Evolutionary conservation across 2,329 filamentous ascomycete species (phyloP).

Genomic region (Ophiostoma sp.): DNA sequence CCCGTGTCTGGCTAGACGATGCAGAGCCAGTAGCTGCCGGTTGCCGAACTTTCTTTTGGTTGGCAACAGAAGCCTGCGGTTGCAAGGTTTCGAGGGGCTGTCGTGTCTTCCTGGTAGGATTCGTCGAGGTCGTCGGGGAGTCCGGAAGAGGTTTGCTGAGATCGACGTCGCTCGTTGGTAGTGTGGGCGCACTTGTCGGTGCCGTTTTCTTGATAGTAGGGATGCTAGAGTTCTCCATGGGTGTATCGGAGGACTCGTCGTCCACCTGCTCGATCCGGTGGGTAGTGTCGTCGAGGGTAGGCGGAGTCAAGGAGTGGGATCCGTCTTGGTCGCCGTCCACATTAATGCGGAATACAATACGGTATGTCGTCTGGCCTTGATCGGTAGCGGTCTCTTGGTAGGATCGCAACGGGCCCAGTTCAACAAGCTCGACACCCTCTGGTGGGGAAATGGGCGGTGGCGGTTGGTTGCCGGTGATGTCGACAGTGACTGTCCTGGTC

Average conservation of each 20-base stretch:
- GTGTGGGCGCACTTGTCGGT: neutral
- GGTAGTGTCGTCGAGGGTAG: neutral
- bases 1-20: neutral
- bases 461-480: constrained; percentile 57
- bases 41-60: constrained; percentile 49
- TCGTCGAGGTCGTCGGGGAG: neutral
- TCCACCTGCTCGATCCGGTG: constrained; percentile 33
- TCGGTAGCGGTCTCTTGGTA: constrained; percentile 31
- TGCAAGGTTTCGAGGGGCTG: constrained; percentile 12
- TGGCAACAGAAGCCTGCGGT: constrained; percentile 36
- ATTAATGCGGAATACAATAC: constrained; percentile 57
- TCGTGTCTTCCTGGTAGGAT: constrained; percentile 7
- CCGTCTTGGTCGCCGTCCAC: neutral
- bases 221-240: constrained; percentile 2
- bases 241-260: constrained; percentile 33
- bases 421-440: constrained; percentile 60
- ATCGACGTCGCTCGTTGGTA: neutral
- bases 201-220: neutral
- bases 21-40: constrained; percentile 34
- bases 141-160: neutral
- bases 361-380: constrained; percentile 43
- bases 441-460: constrained; percentile 55
- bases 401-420: constrained; percentile 42
- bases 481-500: constrained; percentile 64
- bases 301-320: neutral